Evolutionary conservation across 306 rosid species (phyloP).

Genomic region (Quercus variabilis): DNA sequence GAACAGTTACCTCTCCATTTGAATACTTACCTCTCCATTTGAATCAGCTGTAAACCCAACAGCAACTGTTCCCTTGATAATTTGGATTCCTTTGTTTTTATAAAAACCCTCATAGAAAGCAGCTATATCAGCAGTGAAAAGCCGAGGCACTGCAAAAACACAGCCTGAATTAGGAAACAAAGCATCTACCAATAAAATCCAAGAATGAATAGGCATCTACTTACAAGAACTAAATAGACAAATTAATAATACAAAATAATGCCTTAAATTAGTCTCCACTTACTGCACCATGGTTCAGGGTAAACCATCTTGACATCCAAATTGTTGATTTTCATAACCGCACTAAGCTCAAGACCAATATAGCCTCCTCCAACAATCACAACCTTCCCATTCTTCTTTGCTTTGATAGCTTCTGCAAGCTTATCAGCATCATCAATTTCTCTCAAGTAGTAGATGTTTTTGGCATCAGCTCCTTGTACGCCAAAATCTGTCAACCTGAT

Average conservation of each 20-base stretch:
- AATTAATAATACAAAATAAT: neutral
- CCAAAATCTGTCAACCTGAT: slow-evolving; percentile 81
- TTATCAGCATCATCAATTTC: slow-evolving; percentile 91
- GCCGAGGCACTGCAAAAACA: slow-evolving; percentile 86
- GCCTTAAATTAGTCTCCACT: slow-evolving; percentile 36
- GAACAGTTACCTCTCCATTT: slow-evolving; percentile 63
- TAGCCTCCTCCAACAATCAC: slow-evolving; percentile 98
- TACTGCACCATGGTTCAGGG: slow-evolving; percentile 99
- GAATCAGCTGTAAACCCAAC: slow-evolving; percentile 71
- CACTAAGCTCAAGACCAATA: slow-evolving; percentile 94
- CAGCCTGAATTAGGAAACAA: slow-evolving; percentile 7
- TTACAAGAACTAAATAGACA: neutral
- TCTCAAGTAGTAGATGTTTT: slow-evolving; percentile 90
- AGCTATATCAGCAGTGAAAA: slow-evolving; percentile 84
- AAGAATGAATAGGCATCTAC: neutral
- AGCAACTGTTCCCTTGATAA: slow-evolving; percentile 92
- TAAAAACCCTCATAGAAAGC: slow-evolving; percentile 83
- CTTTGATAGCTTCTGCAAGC: slow-evolving; percentile 63
- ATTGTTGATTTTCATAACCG: slow-evolving; percentile 71
- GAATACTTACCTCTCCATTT: slow-evolving; percentile 68
- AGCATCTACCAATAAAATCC: neutral
- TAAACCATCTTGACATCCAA: slow-evolving; percentile 85
- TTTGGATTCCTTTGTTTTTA: slow-evolving; percentile 72
- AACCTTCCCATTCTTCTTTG: slow-evolving; percentile 78
- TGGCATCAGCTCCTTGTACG: slow-evolving; percentile 94